Conservation (phyloP, 2,329 filamentous ascomycete genomes). For the Aspergillus terreus region DNA sequence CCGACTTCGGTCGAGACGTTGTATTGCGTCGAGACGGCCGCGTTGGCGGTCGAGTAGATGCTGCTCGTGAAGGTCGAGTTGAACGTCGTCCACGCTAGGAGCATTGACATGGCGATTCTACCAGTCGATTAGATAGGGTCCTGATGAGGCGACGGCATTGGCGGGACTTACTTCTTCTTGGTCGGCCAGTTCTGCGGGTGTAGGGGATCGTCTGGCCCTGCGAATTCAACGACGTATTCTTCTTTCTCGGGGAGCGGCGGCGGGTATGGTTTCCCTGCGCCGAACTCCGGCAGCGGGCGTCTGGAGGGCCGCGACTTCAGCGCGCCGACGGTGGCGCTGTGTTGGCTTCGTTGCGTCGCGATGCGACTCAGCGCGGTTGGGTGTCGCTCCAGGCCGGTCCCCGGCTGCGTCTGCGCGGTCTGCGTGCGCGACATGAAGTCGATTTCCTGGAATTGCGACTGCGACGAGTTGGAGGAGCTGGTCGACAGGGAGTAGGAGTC, state of each 20-base stretch:
- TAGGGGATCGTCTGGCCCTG: not conserved
- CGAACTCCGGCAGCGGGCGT: not conserved
- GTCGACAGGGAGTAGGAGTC: slow-evolving; percentile 19
- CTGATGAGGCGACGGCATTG: not conserved
- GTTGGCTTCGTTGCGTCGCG: slow-evolving; percentile 39
- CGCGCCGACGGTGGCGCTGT: slow-evolving; percentile 41
- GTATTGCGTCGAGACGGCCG: slow-evolving; percentile 55
- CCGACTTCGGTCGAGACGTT: slow-evolving; percentile 48
- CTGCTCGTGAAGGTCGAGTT: slow-evolving; percentile 55
- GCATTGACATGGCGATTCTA: slow-evolving; percentile 23
- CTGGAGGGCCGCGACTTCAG: slow-evolving; percentile 4
- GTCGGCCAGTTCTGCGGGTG: not conserved
- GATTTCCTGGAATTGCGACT: slow-evolving; percentile 16
- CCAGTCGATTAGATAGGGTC: too few species aligned
- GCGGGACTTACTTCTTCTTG: not conserved
- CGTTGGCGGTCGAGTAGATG: slow-evolving; percentile 68
- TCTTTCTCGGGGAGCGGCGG: not conserved
- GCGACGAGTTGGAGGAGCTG: slow-evolving; percentile 20
- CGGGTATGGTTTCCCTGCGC: not conserved
- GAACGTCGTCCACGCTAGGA: slow-evolving; percentile 49
- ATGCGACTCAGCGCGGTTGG: slow-evolving; percentile 39
- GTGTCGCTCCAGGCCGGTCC: slow-evolving; percentile 32
- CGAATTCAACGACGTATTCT: not conserved
- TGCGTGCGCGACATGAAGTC: slow-evolving; percentile 28
- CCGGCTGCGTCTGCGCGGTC: slow-evolving; percentile 25